A percentile compares a stretch with the other conserved stretches of the same genome.
These are phyloP conservation scores for Penicillium sclerotiorum DNA, from an alignment of 2,329 filamentous ascomycete species.

Conservation along the genomic window DNA sequence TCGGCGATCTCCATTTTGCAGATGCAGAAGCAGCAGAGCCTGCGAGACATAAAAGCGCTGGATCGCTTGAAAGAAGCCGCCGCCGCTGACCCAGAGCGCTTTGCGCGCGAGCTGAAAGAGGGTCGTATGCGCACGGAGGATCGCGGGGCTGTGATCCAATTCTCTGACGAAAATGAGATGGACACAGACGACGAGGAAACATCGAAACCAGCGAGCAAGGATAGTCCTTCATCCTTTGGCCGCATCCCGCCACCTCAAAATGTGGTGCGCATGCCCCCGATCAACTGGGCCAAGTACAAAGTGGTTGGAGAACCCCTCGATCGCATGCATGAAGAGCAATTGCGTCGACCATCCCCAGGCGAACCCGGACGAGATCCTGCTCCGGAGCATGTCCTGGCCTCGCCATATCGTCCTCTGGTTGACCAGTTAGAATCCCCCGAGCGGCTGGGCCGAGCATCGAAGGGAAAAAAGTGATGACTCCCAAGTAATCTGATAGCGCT, in stretches of 20 bases:
- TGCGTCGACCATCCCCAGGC: constrained; percentile 58
- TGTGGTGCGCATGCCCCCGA: constrained; percentile 79
- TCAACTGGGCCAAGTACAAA: constrained; percentile 95
- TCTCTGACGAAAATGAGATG: constrained; percentile 42
- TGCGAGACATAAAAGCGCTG: constrained; percentile 72
- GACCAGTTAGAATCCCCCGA: constrained; percentile 51
- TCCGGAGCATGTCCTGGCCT: constrained; percentile 57
- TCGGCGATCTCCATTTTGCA: constrained; percentile 85
- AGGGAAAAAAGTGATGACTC: constrained; percentile 36
- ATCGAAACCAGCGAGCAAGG: constrained; percentile 18
- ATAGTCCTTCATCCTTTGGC: constrained; percentile 52
- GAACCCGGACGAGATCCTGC: constrained; percentile 44
- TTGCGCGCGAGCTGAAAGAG: constrained; percentile 67
- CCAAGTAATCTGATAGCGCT: constrained; percentile 9
- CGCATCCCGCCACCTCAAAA: constrained; percentile 76
- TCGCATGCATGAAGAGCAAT: constrained; percentile 80
- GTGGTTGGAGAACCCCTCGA: constrained; percentile 84
- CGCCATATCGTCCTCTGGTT: constrained; percentile 62
- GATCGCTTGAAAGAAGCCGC: constrained; percentile 71
- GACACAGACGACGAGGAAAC: constrained; percentile 36
- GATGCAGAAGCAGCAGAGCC: constrained; percentile 77
- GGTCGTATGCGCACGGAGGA: constrained; percentile 59
- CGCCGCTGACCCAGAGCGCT: constrained; percentile 69
- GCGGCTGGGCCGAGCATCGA: constrained; percentile 34
- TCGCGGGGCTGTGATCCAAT: constrained; percentile 35